Base-by-base conservation (phyloP, 2,329 filamentous ascomycete species). In the Sordariomycetes sp. region DNA sequence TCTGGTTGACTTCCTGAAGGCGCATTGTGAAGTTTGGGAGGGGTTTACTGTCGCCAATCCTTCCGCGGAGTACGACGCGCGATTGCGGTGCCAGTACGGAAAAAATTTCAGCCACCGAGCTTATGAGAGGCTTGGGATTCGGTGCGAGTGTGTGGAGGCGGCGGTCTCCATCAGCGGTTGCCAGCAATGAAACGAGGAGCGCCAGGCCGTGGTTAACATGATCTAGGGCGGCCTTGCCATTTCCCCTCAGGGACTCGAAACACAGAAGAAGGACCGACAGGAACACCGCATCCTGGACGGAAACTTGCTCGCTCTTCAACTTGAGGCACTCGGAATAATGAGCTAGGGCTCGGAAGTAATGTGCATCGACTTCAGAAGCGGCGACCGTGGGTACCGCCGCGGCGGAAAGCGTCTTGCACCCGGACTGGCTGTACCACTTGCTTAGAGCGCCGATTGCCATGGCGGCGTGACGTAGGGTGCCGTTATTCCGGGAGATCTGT, bases 131-230 rank as follows among this genome's bases (percentile, higher is more conserved):
- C 42, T 56, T 61, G 2, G 65, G 66, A 34, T 66, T 62, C 10
- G 65, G 65, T 0, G 61, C 63, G 1, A 67, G 52, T 2, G 58
- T 56, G 22, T 54, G 53, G 0, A 64, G 35, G 6, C 59, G 54
- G 3, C 54, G 48, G 3, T 60, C 52, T 2, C 53, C 25, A 7
- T 64, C 58, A 4, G 56, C 53, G 10, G 68, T 67, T 0, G 65
- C 65, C n/a, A 70, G 10, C 6, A 72, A 53, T 1, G 64, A 59
- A 17, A 72, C 61, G 1, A 72, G 51, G 3, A 72, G 62, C 10
- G 69, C 64, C 10, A 71, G 58, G 0, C 66, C 68, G 51, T 71
- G 69, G 20, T 70, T 70, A 4, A 71, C 61, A 53, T 71, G 69
- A n/a, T 66, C 63, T 17, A 70, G 53, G 0, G 68, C 69, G 8